Percentiles rank a stretch among this genome's conserved stretches.
Evolutionary conservation across 2,329 filamentous ascomycete species (phyloP).

Genomic region (Exophiala alcalophila): DNA sequence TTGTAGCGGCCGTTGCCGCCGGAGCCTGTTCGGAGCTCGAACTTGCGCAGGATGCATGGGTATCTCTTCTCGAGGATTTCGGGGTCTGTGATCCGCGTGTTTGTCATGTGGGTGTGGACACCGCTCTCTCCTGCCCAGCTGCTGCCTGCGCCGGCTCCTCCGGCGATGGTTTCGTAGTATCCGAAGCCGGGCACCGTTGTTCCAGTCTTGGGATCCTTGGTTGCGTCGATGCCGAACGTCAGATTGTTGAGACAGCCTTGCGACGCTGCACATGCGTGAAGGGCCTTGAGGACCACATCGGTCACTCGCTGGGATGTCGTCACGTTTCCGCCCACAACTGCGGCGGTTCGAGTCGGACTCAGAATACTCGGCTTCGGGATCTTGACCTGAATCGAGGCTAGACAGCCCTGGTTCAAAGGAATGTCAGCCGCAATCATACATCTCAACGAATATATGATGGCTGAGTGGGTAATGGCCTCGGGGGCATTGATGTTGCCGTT

Average conservation of each 20-base stretch:
- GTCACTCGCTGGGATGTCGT: constrained; percentile 34
- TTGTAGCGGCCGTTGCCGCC: constrained; percentile 63
- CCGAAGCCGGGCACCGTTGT: constrained; percentile 57
- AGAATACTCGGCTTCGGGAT: constrained; percentile 33
- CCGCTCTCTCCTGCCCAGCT: constrained; percentile 71
- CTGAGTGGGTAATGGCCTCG: constrained; percentile 38
- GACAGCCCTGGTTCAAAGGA: constrained; percentile 36
- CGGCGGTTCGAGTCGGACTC: constrained; percentile 32
- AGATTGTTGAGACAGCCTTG: constrained; percentile 35
- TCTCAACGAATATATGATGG: constrained; percentile 36
- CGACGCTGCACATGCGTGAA: constrained; percentile 30
- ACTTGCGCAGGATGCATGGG: constrained; percentile 69
- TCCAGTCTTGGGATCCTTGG: constrained; percentile 11
- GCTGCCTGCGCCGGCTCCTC: constrained; percentile 70
- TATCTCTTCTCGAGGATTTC: constrained; percentile 77
- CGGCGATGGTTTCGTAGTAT: constrained; percentile 79
- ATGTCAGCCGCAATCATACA: constrained; percentile 33
- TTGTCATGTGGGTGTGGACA: constrained; percentile 84
- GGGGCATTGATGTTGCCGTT: constrained; percentile 41
- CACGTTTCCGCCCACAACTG: constrained; percentile 32
- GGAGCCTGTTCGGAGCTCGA: constrained; percentile 61
- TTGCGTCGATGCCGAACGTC: constrained; percentile 31
- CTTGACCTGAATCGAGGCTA: constrained; percentile 31
- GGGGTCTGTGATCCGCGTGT: constrained; percentile 76
- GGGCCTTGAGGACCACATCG: constrained; percentile 36